Percentiles rank a stretch among this genome's conserved stretches.
Evolutionary conservation across 2,329 filamentous ascomycete genomes (phyloP).

Genomic region (Dryadomyces quercivorus): DNA sequence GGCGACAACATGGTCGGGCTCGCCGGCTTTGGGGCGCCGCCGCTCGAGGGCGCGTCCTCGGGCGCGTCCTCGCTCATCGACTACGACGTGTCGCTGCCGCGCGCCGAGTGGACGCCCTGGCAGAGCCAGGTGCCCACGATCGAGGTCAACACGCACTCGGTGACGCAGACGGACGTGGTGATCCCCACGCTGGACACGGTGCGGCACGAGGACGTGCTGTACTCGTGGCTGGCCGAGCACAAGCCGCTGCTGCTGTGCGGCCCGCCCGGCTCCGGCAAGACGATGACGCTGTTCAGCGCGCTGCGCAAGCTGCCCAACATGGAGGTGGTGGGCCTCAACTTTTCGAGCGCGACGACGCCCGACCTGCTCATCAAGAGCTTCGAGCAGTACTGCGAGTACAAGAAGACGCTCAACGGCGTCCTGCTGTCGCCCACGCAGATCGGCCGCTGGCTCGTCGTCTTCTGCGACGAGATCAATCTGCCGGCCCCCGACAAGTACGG

Average conservation of each 20-base stretch:
- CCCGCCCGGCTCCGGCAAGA: slow-evolving; percentile 97
- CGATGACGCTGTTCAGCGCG: slow-evolving; percentile 98
- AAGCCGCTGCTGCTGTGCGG: slow-evolving; percentile 94
- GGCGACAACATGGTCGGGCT: slow-evolving; percentile 74
- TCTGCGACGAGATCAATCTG: slow-evolving; percentile 99
- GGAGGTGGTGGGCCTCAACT: slow-evolving; percentile 98
- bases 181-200: slow-evolving; percentile 97
- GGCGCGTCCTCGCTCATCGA: slow-evolving; percentile 64
- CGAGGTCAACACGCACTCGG: slow-evolving; percentile 95
- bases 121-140: slow-evolving; percentile 88
- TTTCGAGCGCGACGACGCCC: slow-evolving; percentile 95
- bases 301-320: slow-evolving; percentile 95
- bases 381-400: slow-evolving; percentile 99
- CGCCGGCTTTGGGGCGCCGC: slow-evolving; percentile 75
- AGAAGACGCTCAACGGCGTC: slow-evolving; percentile 93
- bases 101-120: slow-evolving; percentile 84
- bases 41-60: slow-evolving; percentile 37
- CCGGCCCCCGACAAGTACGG: slow-evolving; percentile 96
- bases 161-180: slow-evolving; percentile 95
- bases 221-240: slow-evolving; percentile 98
- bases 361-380: slow-evolving; percentile 98
- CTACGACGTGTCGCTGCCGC: slow-evolving; percentile 79
- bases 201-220: slow-evolving; percentile 95
- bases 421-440: slow-evolving; percentile 94
- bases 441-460: slow-evolving; percentile 93